Conservation (phyloP, 495 filamentous ascomycete genomes). For the Durotheca rogersii region DNA sequence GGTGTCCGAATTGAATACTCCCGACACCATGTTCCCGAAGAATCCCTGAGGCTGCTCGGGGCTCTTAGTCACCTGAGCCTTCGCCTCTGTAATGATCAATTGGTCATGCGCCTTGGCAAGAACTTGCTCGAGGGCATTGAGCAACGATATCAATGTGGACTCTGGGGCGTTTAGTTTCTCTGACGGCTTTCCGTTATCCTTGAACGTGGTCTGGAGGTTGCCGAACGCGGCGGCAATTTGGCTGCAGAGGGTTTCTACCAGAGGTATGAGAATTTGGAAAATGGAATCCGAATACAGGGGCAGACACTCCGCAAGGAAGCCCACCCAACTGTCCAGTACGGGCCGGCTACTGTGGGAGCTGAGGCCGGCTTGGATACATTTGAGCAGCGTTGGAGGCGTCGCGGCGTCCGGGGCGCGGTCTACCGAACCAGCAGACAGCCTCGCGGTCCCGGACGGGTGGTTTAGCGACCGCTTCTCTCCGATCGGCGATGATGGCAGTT, state of each 20-base stretch:
- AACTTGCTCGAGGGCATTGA: conserved; percentile 87
- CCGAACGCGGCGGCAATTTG: conserved; percentile 71
- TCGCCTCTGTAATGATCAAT: conserved; percentile 72
- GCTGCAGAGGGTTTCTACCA: conserved; percentile 84
- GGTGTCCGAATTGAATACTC: conserved; percentile 80
- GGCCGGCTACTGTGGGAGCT: conserved; percentile 70
- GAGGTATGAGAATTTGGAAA: conserved; percentile 84
- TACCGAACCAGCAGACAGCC: conserved; percentile 18
- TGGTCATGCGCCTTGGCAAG: conserved; percentile 86
- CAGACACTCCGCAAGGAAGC: conserved; percentile 79
- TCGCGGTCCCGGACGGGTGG: conserved; percentile 33
- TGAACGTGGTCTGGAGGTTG: conserved; percentile 60
- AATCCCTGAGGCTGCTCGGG: conserved; percentile 87
- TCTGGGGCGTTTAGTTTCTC: conserved; percentile 54
- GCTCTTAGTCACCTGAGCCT: conserved; percentile 64
- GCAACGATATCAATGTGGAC: conserved; percentile 68
- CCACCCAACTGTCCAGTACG: conserved; percentile 87
- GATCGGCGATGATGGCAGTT: conserved; percentile 45
- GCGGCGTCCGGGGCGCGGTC: conserved; percentile 38
- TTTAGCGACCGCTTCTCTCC: conserved; percentile 43
- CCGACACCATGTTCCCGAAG: conserved; percentile 96
- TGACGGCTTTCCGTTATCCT: conserved; percentile 34
- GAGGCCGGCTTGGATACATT: conserved; percentile 80
- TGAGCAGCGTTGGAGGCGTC: conserved; percentile 74
- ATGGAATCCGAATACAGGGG: conserved; percentile 79